A percentile compares a stretch with the other conserved stretches of the same genome.
phyloP scores from a whole-genome alignment of 2,329 filamentous ascomycete species.

The Exophiala phaeomuriformis region DNA sequence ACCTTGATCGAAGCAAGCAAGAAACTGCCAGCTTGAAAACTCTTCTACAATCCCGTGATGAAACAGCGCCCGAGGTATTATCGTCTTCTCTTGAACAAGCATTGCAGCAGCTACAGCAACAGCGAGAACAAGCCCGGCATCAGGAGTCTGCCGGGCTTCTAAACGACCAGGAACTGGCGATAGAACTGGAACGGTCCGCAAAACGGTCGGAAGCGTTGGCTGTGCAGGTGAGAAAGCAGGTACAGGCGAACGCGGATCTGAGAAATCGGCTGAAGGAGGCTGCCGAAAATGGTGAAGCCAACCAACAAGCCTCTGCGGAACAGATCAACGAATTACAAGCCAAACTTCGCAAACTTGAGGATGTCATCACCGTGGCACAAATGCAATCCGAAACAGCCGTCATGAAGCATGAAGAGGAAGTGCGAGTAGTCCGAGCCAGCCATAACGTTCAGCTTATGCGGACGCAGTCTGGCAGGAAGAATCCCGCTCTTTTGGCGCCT shows the following conservation, averaged over 20 bases:
- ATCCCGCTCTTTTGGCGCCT: slow-evolving; percentile 33
- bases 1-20: slow-evolving; percentile 88
- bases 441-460: slow-evolving; percentile 71
- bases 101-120: slow-evolving; percentile 64
- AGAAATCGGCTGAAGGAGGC: slow-evolving; percentile 70
- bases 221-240: slow-evolving; percentile 68
- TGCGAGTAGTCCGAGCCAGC: slow-evolving; percentile 65
- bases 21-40: slow-evolving; percentile 78
- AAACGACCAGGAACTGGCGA: slow-evolving; percentile 60
- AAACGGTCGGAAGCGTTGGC: slow-evolving; percentile 73
- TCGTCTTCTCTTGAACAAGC: slow-evolving; percentile 61
- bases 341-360: slow-evolving; percentile 73
- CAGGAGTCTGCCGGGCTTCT: slow-evolving; percentile 60
- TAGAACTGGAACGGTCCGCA: slow-evolving; percentile 65
- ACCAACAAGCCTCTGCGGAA: slow-evolving; percentile 70
- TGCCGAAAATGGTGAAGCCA: slow-evolving; percentile 72
- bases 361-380: slow-evolving; percentile 74
- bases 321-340: slow-evolving; percentile 79
- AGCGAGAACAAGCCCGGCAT: slow-evolving; percentile 52
- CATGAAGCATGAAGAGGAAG: slow-evolving; percentile 76
- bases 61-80: slow-evolving; percentile 59
- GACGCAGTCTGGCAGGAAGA: slow-evolving; percentile 49
- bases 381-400: slow-evolving; percentile 80
- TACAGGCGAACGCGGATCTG: slow-evolving; percentile 68
- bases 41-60: slow-evolving; percentile 75